Evolutionary conservation across 2,329 filamentous ascomycete species (phyloP).

Genomic region (Penicillium fuscoglaucum): DNA sequence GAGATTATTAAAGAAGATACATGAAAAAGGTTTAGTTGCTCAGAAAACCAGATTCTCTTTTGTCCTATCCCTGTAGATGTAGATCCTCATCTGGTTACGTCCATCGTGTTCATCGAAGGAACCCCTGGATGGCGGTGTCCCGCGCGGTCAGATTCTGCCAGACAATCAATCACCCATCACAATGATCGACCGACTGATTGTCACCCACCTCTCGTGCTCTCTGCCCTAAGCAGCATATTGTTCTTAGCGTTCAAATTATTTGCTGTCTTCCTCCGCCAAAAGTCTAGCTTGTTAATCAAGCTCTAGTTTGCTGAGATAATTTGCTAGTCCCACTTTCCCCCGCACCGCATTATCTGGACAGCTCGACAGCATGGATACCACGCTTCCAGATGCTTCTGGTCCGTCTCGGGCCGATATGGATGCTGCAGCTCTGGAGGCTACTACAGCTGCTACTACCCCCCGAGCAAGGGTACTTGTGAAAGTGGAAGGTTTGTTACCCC

Average conservation of each 20-base stretch:
- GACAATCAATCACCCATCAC: constrained; percentile 13
- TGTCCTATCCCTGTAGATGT: not conserved
- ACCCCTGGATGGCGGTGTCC: constrained; percentile 9
- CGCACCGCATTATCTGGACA: not conserved
- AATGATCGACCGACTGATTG: constrained; percentile 7
- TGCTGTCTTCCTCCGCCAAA: not conserved
- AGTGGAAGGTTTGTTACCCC: constrained; percentile 32
- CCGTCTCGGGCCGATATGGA: constrained; percentile 16
- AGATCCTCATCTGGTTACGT: not conserved
- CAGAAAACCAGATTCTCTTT: not conserved
- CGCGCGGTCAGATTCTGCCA: constrained; percentile 17
- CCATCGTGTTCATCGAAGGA: not conserved
- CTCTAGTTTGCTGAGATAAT: not conserved
- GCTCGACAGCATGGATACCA: constrained; percentile 28
- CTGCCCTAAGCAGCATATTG: not conserved
- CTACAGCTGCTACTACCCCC: constrained; percentile 1
- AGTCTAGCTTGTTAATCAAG: not conserved
- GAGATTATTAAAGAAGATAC: too few relatives aligned
- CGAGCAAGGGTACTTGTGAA: constrained; percentile 21
- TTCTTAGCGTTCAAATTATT: not conserved
- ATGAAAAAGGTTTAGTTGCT: rapidly evolving
- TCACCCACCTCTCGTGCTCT: not conserved
- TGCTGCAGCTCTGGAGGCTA: not conserved
- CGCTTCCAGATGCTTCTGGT: constrained; percentile 29
- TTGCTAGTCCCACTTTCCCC: not conserved